These are phyloP conservation scores for Arabidopsis lyrata DNA, from an alignment of 441 rosid species.

Conservation along the genomic window DNA sequence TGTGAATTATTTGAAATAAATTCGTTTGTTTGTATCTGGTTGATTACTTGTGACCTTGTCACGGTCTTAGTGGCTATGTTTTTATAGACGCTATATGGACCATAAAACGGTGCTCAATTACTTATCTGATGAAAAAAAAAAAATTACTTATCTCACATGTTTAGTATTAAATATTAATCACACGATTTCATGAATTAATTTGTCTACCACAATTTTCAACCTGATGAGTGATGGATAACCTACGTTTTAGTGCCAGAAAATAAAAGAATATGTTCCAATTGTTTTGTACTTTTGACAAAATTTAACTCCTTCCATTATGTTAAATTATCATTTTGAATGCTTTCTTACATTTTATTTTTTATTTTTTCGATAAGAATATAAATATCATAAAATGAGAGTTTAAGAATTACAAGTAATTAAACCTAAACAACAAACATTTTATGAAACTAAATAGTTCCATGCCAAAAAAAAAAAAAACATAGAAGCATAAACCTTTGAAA, in stretches of 20 bases:
- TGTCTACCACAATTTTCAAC: background rate
- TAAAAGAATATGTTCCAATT: background rate
- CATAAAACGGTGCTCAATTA: background rate
- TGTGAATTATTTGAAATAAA: slow-evolving; percentile 31
- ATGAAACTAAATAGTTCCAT: no score
- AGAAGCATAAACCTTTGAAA: no score
- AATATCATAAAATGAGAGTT: no score
- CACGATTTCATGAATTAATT: slow-evolving; percentile 12
- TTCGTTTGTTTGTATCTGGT: slow-evolving; percentile 34
- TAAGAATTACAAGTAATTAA: no score
- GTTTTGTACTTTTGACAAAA: background rate
- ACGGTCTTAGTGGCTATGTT: slow-evolving; percentile 32
- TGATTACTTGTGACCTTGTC: slow-evolving; percentile 39
- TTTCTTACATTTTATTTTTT: background rate
- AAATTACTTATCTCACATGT: slow-evolving; percentile 27
- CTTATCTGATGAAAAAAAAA: no score
- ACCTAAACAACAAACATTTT: no score
- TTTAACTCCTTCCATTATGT: background rate
- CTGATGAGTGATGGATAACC: background rate
- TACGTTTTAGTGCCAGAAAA: background rate
- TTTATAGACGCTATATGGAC: slow-evolving; percentile 9
- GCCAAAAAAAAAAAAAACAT: no score
- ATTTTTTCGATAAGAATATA: no score
- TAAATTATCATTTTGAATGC: background rate
- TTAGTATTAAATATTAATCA: slow-evolving; percentile 15